These are phyloP conservation scores for Didymella lethalis DNA, from an alignment of 2,329 filamentous ascomycete genomes.

Conservation along the genomic window DNA sequence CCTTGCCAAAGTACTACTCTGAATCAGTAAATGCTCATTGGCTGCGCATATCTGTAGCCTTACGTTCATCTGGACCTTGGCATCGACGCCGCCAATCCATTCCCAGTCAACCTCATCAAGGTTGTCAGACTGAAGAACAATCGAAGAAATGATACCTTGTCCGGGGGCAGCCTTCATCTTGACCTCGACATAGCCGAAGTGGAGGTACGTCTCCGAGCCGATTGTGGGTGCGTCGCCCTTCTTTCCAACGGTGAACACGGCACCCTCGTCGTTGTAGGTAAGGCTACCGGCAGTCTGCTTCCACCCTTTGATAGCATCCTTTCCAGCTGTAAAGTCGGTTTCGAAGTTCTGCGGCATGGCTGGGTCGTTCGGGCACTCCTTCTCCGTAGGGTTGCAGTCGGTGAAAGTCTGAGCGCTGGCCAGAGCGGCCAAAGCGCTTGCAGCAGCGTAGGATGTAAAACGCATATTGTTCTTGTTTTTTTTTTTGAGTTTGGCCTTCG, in stretches of 20 bases:
- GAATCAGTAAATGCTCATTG: background rate
- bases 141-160: conserved; percentile 77
- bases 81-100: conserved; percentile 73
- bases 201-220: conserved; percentile 81
- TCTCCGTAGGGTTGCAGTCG: conserved; percentile 55
- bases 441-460: conserved; percentile 37
- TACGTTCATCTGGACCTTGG: conserved; percentile 69
- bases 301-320: conserved; percentile 48
- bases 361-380: conserved; percentile 55
- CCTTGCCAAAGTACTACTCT: conserved; percentile 69
- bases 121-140: conserved; percentile 84
- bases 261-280: conserved; percentile 55
- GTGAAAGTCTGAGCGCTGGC: conserved; percentile 56
- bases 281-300: conserved; percentile 53
- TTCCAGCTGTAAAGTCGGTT: conserved; percentile 56
- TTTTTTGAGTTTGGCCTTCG: conserved; percentile 6
- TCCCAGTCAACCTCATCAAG: conserved; percentile 91
- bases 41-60: background rate
- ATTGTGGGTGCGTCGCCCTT: conserved; percentile 68
- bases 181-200: conserved; percentile 82
- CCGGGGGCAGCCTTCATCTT: conserved; percentile 79
- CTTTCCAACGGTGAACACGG: conserved; percentile 59
- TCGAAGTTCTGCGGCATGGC: conserved; percentile 52
- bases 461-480: conserved; percentile 37
- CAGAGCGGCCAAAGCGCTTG: conserved; percentile 45